These are phyloP conservation scores for Ustulina deusta DNA, from an alignment of 2,329 filamentous ascomycete species.

Conservation along the genomic window DNA sequence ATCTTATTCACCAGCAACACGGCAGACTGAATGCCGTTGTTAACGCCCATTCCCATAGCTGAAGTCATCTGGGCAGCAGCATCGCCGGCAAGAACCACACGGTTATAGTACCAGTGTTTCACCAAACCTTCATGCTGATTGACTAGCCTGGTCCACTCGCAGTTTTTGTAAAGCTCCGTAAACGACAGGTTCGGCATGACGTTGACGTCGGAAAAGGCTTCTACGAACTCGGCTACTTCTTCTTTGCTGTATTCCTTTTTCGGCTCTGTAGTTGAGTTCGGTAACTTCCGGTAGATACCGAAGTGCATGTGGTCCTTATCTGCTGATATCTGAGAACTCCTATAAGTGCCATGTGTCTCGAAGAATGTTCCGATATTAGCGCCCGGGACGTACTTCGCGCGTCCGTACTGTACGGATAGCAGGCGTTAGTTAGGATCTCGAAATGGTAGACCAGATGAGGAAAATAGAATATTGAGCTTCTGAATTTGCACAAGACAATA, in stretches of 20 bases:
- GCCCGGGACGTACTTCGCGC: slow-evolving; percentile 27
- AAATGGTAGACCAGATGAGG: background rate
- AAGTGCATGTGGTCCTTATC: slow-evolving; percentile 32
- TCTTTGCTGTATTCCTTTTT: slow-evolving; percentile 31
- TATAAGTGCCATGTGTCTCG: slow-evolving; percentile 36
- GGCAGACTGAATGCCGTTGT: slow-evolving; percentile 35
- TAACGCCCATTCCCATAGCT: slow-evolving; percentile 36
- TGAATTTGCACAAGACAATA: background rate
- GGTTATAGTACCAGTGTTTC: slow-evolving; percentile 35
- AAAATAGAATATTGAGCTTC: background rate
- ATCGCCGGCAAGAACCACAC: slow-evolving; percentile 37
- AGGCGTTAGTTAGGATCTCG: slow-evolving; percentile 2
- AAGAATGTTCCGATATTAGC: slow-evolving; percentile 27
- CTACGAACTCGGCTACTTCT: slow-evolving; percentile 35
- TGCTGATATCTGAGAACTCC: slow-evolving; percentile 35
- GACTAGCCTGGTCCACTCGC: slow-evolving; percentile 33
- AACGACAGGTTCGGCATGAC: slow-evolving; percentile 35
- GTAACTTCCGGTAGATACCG: slow-evolving; percentile 34
- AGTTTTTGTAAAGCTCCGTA: slow-evolving; percentile 31
- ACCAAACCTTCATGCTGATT: slow-evolving; percentile 35
- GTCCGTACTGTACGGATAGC: slow-evolving; percentile 24
- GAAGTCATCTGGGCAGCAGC: slow-evolving; percentile 34
- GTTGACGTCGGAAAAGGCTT: slow-evolving; percentile 35
- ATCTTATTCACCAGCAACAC: slow-evolving; percentile 36
- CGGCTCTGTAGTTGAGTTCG: slow-evolving; percentile 13